Percentiles rank a stretch among this genome's conserved stretches.
phyloP scores from a whole-genome alignment of 2,329 filamentous ascomycete species.

The Cadophora sp. region DNA sequence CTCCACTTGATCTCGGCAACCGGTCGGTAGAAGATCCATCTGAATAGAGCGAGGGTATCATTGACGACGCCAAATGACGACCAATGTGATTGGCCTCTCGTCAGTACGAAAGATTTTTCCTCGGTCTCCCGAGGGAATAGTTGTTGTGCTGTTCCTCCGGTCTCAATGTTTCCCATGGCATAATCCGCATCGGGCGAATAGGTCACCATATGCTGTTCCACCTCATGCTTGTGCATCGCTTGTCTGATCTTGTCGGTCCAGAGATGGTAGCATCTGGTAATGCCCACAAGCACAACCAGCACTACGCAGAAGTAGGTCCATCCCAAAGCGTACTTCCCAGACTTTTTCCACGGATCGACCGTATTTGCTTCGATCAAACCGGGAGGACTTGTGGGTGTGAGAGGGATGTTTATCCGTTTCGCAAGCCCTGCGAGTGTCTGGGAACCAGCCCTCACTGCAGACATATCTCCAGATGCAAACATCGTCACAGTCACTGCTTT shows the following conservation, averaged over 20 bases:
- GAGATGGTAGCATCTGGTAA: conserved; percentile 82
- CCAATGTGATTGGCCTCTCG: conserved; percentile 71
- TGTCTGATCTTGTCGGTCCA: conserved; percentile 95
- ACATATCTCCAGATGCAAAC: conserved; percentile 28
- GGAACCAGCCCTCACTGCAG: conserved; percentile 36
- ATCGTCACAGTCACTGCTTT: conserved; percentile 21
- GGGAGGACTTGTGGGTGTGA: conserved; percentile 64
- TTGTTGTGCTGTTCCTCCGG: conserved; percentile 61
- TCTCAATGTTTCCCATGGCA: conserved; percentile 64
- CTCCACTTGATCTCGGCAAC: conserved; percentile 76
- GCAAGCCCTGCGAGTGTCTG: conserved; percentile 39
- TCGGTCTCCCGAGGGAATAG: conserved; percentile 71
- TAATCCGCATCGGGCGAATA: conserved; percentile 64
- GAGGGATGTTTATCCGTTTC: conserved; percentile 63
- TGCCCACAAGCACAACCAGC: conserved; percentile 69
- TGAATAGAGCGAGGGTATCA: conserved; percentile 79
- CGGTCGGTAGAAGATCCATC: conserved; percentile 89
- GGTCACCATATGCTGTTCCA: conserved; percentile 67
- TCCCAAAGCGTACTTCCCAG: conserved; percentile 84
- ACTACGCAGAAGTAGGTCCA: conserved; percentile 89
- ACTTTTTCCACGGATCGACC: conserved; percentile 79
- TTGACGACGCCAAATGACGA: conserved; percentile 79
- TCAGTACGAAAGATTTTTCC: conserved; percentile 60
- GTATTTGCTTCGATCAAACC: conserved; percentile 67
- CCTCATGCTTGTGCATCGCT: conserved; percentile 84